Percentiles rank a stretch among this genome's conserved stretches.
Evolutionary conservation across 345 rosid genomes (phyloP).

Genomic region (Psidium friedrichsthalianum): DNA sequence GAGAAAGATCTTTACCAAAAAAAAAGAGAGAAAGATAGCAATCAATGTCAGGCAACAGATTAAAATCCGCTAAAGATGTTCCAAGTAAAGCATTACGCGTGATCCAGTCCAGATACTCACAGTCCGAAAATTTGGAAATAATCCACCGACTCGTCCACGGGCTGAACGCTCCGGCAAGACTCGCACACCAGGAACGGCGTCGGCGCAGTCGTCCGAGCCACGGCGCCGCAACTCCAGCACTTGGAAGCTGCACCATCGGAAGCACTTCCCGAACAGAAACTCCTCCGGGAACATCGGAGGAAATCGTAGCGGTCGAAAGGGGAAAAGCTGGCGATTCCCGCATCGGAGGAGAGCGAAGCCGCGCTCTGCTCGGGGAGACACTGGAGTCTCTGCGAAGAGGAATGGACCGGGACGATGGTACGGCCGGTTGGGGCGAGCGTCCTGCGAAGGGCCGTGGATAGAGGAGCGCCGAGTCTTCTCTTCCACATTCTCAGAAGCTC

Average conservation of each 20-base stretch:
- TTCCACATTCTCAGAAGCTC: conserved; percentile 21
- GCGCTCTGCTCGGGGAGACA: background rate
- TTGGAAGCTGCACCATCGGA: background rate
- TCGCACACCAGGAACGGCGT: conserved; percentile 56
- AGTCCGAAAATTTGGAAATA: conserved; percentile 74
- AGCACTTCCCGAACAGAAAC: conserved; percentile 11
- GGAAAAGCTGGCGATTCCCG: background rate
- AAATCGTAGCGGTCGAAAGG: background rate
- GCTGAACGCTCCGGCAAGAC: conserved; percentile 68
- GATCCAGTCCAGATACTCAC: conserved; percentile 28
- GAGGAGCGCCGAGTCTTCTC: conserved; percentile 25
- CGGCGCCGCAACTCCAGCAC: conserved; percentile 73
- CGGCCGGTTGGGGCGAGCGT: conserved; percentile 6
- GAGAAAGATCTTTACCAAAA: too few relatives aligned
- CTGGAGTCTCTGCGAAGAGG: background rate
- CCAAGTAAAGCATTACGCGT: background rate
- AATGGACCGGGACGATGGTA: background rate
- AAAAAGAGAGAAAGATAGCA: background rate
- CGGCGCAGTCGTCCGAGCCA: conserved; percentile 1
- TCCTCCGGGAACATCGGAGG: conserved; percentile 6
- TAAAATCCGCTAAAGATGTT: background rate
- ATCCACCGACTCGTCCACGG: conserved; percentile 60
- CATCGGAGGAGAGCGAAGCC: conserved; percentile 10
- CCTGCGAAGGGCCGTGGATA: conserved; percentile 14
- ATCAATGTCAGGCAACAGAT: background rate